phyloP scores from a whole-genome alignment of 83 land plant genomes.

The Picea mariana region DNA sequence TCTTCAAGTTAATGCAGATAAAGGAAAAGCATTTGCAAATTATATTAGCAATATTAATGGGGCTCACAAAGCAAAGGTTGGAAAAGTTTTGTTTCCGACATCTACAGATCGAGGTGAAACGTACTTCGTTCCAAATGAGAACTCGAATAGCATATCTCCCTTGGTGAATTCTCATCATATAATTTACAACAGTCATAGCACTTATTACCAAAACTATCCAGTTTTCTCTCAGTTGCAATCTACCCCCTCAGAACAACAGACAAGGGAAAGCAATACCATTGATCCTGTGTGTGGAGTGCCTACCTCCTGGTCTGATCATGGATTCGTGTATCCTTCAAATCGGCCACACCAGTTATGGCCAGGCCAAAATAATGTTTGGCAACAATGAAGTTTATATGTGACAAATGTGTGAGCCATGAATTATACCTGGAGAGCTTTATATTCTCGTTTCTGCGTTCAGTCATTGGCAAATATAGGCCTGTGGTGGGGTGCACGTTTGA shows the following conservation, averaged over 20 bases:
- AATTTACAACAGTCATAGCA: constrained; percentile 20
- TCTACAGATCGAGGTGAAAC: constrained; percentile 9
- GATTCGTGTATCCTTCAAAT: constrained; percentile 9
- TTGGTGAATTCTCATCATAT: constrained; percentile 11
- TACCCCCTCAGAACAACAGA: background rate
- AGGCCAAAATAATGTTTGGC: background rate
- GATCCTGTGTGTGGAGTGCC: background rate
- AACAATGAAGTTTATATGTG: too few relatives aligned
- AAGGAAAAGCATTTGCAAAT: constrained; percentile 14
- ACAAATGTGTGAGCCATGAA: too few relatives aligned
- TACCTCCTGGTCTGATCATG: constrained; percentile 10
- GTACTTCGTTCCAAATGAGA: constrained; percentile 4
- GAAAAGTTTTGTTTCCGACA: constrained; percentile 11
- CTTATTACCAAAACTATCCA: constrained; percentile 12
- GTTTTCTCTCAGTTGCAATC: constrained; percentile 11
- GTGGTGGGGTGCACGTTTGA: background rate
- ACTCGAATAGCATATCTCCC: background rate
- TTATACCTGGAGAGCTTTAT: too few relatives aligned
- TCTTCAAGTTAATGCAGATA: background rate
- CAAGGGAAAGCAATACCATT: background rate
- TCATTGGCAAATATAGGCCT: background rate
- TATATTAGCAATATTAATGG: background rate
- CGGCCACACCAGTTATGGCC: constrained; percentile 4
- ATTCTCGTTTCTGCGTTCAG: too few relatives aligned
- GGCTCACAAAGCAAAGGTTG: constrained; percentile 3